Evolutionary conservation across 2,329 filamentous ascomycete species (phyloP).

Genomic region (Phaeosphaeria sp.): DNA sequence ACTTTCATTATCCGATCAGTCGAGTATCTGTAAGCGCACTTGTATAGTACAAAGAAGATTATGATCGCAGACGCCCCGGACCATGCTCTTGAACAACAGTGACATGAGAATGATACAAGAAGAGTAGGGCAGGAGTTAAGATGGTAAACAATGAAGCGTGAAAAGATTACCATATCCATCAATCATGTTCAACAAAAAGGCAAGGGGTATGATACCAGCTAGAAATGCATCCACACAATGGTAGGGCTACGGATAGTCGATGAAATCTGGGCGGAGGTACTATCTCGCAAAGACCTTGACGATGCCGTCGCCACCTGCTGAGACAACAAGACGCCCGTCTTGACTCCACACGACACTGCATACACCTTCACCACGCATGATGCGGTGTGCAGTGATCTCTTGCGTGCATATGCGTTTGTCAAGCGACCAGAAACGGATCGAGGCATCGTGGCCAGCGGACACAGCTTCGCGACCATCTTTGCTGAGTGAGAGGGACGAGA

Average conservation of each 20-base stretch:
- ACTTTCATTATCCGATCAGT: conserved; percentile 2
- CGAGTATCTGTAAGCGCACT: neutral
- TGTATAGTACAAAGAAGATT: conserved; percentile 8
- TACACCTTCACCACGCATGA: conserved; percentile 95
- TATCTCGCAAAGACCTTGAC: conserved; percentile 80
- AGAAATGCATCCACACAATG: conserved; percentile 24
- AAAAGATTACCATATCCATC: conserved; percentile 21
- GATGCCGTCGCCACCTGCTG: conserved; percentile 90
- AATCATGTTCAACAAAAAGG: conserved; percentile 17
- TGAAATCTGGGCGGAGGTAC: conserved; percentile 14
- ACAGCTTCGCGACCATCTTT: conserved; percentile 94
- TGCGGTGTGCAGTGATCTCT: conserved; percentile 88
- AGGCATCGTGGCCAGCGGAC: conserved; percentile 93
- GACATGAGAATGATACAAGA: conserved; percentile 14
- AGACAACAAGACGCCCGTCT: conserved; percentile 93
- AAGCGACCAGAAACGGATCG: conserved; percentile 93
- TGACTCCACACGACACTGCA: conserved; percentile 95
- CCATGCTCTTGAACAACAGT: conserved; percentile 7
- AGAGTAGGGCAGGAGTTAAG: conserved; percentile 6
- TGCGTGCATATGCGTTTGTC: conserved; percentile 96
- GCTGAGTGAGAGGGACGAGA: conserved; percentile 88
- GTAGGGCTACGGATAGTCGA: conserved; percentile 15
- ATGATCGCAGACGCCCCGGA: conserved; percentile 5
- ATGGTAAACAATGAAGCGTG: conserved; percentile 5
- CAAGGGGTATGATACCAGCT: conserved; percentile 24